These are phyloP conservation scores for Nematocida ausubeli DNA, from an alignment of 371 early-diverging fungal species.

Conservation along the genomic window DNA sequence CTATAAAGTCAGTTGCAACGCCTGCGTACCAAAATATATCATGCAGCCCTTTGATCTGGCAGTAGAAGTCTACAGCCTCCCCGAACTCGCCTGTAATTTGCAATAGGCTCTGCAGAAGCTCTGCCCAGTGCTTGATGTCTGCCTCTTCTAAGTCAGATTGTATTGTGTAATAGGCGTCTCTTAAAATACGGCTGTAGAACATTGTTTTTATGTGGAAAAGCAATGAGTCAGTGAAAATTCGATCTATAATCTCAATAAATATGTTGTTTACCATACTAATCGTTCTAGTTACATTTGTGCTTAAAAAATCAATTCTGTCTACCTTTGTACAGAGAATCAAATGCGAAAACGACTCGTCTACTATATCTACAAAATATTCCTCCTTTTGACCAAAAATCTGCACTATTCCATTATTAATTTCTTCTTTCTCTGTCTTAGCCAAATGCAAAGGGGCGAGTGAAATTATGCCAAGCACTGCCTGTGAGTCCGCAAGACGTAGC, in stretches of 20 bases:
- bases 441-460: background rate
- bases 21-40: background rate
- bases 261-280: background rate
- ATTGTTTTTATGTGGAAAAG: conserved; percentile 9
- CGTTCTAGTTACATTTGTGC: background rate
- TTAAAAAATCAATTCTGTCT: background rate
- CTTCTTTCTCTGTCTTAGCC: background rate
- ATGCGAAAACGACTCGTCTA: conserved; percentile 16
- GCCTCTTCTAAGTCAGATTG: background rate
- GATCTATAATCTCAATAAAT: background rate
- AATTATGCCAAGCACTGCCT: conserved; percentile 11
- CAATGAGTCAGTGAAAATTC: conserved; percentile 5
- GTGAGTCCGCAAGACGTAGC: conserved; percentile 23
- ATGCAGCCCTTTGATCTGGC: background rate
- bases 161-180: background rate
- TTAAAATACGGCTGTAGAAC: conserved; percentile 12
- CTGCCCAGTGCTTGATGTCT: background rate
- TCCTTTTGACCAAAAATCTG: background rate
- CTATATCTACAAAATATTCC: background rate
- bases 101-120: background rate
- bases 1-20: conserved; percentile 4
- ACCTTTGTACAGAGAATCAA: background rate
- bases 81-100: background rate
- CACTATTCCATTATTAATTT: background rate
- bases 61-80: background rate